Evolutionary conservation across 192 early-diverging fungal species (phyloP), one percentile per base, ranked within the genome.

Genomic region (Phycomyces nitens): DNA sequence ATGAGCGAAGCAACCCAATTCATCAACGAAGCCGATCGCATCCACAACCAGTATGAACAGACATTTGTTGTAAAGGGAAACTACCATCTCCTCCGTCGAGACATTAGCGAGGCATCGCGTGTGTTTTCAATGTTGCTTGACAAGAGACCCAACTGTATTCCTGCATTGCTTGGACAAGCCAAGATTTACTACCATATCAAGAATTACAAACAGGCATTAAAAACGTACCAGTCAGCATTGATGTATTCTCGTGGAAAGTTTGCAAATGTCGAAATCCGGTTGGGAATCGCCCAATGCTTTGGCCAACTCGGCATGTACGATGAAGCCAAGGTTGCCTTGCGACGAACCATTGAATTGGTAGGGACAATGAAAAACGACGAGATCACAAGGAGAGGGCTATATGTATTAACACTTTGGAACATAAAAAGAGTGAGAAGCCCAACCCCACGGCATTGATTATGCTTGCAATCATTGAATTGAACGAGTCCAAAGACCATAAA

Each of bases 211-310:
- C 70, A 79, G 18, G 90, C 93, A 16, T 77, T 98, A 64, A 75
- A 70, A 16, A 65, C 70, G 22, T 98, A 96, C 70, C 93, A 96
- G 71, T 82, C 79, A 50, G 83, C 92, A 12, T 79, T 95, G 4
- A 77, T 38, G 61, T 86, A 58, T 68, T 87, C 94, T 1, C 67
- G 78, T 5, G 70, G 81, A 15, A 58, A 64, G 3, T 56, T 59
- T 34, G 55, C 65, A 24, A 73, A 43, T 18, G 73, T 61, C 80
- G 91, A 51, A 86, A 94, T 71, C 79, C 86, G 95, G 24, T 74
- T 95, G 22, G 86, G 90, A 20, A 94, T 98, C 65, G 94, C 92
- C 14, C 78, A 95, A 57, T 98, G 95, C 70, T 91, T 86, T 73
- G 78, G 87, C 60, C 84, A 84, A 49, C 78, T 95, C 5, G 81